Conservation (phyloP, 139 green algal genomes). For the Auxenochlorella pyrenoidosa region DNA sequence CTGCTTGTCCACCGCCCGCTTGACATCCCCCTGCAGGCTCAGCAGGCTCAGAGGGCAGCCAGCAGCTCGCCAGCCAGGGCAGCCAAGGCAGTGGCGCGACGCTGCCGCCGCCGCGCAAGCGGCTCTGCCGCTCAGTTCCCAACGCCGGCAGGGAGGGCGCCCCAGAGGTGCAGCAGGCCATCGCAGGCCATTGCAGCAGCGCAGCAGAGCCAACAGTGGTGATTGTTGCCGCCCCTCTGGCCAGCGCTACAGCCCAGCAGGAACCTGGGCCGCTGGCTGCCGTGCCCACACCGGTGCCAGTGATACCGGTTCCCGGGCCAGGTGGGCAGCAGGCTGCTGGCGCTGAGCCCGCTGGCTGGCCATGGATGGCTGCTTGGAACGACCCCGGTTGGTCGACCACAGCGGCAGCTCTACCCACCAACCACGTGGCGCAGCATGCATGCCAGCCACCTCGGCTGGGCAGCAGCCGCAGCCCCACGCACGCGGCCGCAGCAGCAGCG, state of each 20-base stretch:
- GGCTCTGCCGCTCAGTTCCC: background rate
- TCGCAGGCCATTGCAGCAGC: too few relatives aligned
- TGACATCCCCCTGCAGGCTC: background rate
- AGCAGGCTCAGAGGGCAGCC: background rate
- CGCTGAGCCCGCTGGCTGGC: background rate
- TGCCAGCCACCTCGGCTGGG: background rate
- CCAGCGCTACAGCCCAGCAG: background rate
- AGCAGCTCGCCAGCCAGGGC: background rate
- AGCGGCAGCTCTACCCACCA: background rate
- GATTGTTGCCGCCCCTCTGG: background rate
- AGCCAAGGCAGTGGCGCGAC: background rate
- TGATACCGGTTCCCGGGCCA: background rate
- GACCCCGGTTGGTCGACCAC: background rate
- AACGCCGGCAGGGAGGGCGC: background rate
- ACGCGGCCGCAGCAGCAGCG: background rate
- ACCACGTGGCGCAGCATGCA: background rate
- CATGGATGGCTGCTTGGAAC: background rate
- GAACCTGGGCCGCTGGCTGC: background rate
- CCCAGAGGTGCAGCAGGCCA: background rate
- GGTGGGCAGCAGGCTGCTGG: background rate
- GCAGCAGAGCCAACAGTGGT: background rate
- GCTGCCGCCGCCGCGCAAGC: background rate
- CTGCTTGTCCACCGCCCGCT: too few relatives aligned
- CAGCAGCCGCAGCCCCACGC: background rate
- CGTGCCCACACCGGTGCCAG: background rate